phyloP scores from a whole-genome alignment of 1,284 basidiomycete genomes.

The Heterobasidion parviporum region DNA sequence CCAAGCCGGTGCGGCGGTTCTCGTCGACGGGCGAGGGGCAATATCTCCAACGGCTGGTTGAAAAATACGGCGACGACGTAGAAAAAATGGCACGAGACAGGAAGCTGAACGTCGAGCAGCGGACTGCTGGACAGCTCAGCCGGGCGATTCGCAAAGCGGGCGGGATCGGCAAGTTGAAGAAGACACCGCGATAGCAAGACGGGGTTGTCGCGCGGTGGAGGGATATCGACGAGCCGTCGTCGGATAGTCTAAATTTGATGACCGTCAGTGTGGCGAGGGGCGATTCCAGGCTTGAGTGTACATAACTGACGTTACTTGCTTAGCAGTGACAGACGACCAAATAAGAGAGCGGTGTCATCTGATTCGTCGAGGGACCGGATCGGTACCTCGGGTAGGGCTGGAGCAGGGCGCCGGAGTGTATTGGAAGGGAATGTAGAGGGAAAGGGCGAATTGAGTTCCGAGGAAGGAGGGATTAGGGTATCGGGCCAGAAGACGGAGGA shows the following conservation, averaged over 20 bases:
- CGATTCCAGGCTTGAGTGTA: background rate
- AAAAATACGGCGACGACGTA: conserved; percentile 68
- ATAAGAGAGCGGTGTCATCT: background rate
- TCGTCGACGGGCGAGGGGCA: conserved; percentile 62
- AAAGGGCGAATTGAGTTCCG: background rate
- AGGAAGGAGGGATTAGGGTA: background rate
- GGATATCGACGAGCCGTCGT: too few species aligned
- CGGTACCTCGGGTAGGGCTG: background rate
- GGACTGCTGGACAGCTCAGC: conserved; percentile 77
- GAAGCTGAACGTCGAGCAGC: conserved; percentile 78
- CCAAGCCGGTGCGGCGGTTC: conserved; percentile 47
- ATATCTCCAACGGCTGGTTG: conserved; percentile 64
- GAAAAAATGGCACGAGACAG: conserved; percentile 76
- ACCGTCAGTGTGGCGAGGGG: background rate
- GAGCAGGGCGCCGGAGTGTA: background rate
- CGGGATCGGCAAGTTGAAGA: conserved; percentile 19
- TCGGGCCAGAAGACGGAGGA: background rate
- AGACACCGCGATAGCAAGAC: background rate
- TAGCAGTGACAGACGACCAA: background rate
- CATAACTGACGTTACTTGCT: background rate
- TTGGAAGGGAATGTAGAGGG: background rate
- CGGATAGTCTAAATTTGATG: conserved; percentile 9
- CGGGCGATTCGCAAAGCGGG: conserved; percentile 51
- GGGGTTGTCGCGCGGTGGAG: too few species aligned
- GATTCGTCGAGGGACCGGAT: background rate